Evolutionary conservation across 108 stramenopile genomes (phyloP).

Genomic region (Cyclotella distinguenda): DNA sequence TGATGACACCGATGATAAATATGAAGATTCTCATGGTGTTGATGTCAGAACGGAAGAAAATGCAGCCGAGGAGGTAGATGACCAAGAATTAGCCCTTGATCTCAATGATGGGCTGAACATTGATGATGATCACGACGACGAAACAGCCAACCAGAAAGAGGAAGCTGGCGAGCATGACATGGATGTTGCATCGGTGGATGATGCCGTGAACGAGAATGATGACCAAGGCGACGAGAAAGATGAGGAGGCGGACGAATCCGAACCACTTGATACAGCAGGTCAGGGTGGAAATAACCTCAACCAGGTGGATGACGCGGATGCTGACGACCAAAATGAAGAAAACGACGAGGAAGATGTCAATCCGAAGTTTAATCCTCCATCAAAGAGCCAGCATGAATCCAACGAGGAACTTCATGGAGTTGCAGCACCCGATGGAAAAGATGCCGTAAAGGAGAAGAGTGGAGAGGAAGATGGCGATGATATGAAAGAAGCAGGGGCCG

Average conservation of each 20-base stretch:
- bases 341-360: slow-evolving; percentile 46
- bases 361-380: slow-evolving; percentile 11
- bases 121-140: slow-evolving; percentile 52
- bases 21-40: slow-evolving; percentile 78
- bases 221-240: slow-evolving; percentile 23
- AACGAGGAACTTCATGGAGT: slow-evolving; percentile 56
- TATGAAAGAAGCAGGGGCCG: slow-evolving; percentile 26
- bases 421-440: slow-evolving; percentile 57
- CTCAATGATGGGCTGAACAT: slow-evolving; percentile 53
- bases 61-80: slow-evolving; percentile 35
- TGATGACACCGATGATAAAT: slow-evolving; percentile 74
- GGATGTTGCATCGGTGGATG: slow-evolving; percentile 34
- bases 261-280: slow-evolving; percentile 7
- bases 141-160: slow-evolving; percentile 41
- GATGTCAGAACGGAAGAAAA: slow-evolving; percentile 62
- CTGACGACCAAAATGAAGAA: slow-evolving; percentile 24
- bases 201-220: slow-evolving; percentile 6
- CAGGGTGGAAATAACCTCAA: slow-evolving; percentile 14
- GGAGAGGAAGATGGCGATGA: slow-evolving; percentile 42
- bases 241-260: slow-evolving; percentile 22
- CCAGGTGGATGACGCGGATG: slow-evolving; percentile 7
- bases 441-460: slow-evolving; percentile 42
- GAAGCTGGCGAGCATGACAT: slow-evolving; percentile 37
- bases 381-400: slow-evolving; percentile 35
- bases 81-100: slow-evolving; percentile 57